Evolutionary conservation across 345 rosid genomes (phyloP), one percentile per base, ranked within the genome.

Genomic region (Moringa oleifera): DNA sequence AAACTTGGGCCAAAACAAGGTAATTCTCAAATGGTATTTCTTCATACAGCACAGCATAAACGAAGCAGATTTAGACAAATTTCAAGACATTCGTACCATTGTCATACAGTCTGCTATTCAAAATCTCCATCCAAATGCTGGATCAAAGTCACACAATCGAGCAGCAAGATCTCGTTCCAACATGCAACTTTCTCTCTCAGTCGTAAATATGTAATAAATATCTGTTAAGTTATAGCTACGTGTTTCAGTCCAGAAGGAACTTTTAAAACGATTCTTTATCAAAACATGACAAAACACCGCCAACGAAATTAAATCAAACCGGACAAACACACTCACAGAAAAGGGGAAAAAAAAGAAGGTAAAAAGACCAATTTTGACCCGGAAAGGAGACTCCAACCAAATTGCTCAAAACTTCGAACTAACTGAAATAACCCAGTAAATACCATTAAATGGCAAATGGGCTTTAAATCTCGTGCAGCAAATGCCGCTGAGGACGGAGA

Each of bases 361-460:
- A 41, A 41, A 41, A 41, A 11, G 12, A 7, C 47, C 17, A 41
- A 11, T 15, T 7, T 11, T 2, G 33, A 28, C 33, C 8, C 33
- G 33, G 33, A 8, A 28, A 28, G 33, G 33, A 41, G 47, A 41
- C 1, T 41, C 47, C 47, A 41, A 41, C 6, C 47, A 2, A 41
- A 41, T 4, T 15, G 56, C 56, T 57, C 47, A 37, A 64, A n/a
- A 23, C 6, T 50, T 71, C 62, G 62, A 36, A 52, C 4, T 53
- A 52, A 52, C 66, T 25, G 60, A 70, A 58, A 64, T 17, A 67
- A 28, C 57, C 20, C 21, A n/a, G 18, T 23, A n/a, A 54, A 57
- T 73, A 56, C 61, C 74, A 52, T 37, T 45, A 52, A 46, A 57
- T 10, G 53, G 49, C 61, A 72, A 67, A 64, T 37, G 76, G 67